A percentile compares a stretch with the other conserved stretches of the same genome.
These are phyloP conservation scores for Globisporangium cylindrosporum DNA, from an alignment of 352 stramenopile genomes.

Conservation along the genomic window DNA sequence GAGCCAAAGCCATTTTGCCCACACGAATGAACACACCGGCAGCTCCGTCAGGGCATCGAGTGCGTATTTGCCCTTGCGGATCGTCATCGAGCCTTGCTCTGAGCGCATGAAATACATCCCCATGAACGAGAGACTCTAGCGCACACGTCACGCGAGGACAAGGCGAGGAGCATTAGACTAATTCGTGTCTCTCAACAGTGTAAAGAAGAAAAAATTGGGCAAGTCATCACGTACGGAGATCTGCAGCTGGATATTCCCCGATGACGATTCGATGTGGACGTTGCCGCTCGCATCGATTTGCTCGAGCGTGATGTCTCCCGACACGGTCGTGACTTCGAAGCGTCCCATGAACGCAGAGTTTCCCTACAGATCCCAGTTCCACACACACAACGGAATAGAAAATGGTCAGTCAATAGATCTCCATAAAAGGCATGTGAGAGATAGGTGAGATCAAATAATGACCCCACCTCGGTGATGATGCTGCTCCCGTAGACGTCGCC, in stretches of 20 bases:
- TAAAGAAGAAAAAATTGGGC: neutral
- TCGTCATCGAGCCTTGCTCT: slow-evolving; percentile 51
- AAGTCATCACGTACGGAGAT: slow-evolving; percentile 26
- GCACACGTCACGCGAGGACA: neutral
- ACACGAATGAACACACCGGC: slow-evolving; percentile 22
- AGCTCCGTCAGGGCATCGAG: slow-evolving; percentile 38
- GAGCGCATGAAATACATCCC: slow-evolving; percentile 70
- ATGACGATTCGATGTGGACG: slow-evolving; percentile 67
- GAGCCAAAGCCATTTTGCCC: neutral
- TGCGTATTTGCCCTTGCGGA: slow-evolving; percentile 56
- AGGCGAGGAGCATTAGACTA: neutral
- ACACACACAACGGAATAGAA: neutral
- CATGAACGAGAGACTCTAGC: slow-evolving; percentile 47
- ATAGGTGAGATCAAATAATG: neutral
- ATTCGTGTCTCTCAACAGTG: neutral
- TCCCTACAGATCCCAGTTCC: slow-evolving; percentile 22
- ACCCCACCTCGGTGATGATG: slow-evolving; percentile 34
- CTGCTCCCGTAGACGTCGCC: slow-evolving; percentile 40
- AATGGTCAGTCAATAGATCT: neutral
- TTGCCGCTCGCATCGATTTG: slow-evolving; percentile 48
- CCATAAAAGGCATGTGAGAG: neutral
- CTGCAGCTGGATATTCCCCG: slow-evolving; percentile 58
- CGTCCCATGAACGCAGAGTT: slow-evolving; percentile 69
- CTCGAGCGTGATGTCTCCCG: slow-evolving; percentile 50
- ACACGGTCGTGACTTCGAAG: slow-evolving; percentile 56